phyloP scores from a whole-genome alignment of 345 rosid species.

The Ailanthus altissimus region DNA sequence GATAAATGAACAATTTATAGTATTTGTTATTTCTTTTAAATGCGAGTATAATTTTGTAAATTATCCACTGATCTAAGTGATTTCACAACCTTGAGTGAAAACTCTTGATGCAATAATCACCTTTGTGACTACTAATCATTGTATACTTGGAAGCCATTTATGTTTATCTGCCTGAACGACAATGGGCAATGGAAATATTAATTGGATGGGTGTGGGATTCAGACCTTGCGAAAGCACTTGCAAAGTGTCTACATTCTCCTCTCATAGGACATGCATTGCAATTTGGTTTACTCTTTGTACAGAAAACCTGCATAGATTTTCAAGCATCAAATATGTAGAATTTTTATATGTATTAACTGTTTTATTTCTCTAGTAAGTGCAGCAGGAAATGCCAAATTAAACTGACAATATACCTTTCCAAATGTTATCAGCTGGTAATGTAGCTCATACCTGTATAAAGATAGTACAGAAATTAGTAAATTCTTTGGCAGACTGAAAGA shows the following conservation, averaged over 20 bases:
- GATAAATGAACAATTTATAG: background rate
- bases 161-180: slow-evolving; percentile 4
- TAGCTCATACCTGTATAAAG: slow-evolving; percentile 71
- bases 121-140: background rate
- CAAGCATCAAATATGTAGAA: slow-evolving; percentile 22
- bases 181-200: slow-evolving; percentile 1
- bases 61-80: background rate
- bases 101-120: background rate
- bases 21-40: background rate
- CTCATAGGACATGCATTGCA: slow-evolving; percentile 99
- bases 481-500: slow-evolving; percentile 7
- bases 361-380: background rate
- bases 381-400: slow-evolving; percentile 13
- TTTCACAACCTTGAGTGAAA: background rate
- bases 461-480: slow-evolving; percentile 27
- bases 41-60: background rate
- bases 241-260: slow-evolving; percentile 96
- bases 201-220: slow-evolving; percentile 21
- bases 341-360: slow-evolving; percentile 5
- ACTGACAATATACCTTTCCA: slow-evolving; percentile 71
- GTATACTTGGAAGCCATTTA: background rate
- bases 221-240: slow-evolving; percentile 98
- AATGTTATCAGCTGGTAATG: slow-evolving; percentile 97
- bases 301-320: slow-evolving; percentile 73
- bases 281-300: slow-evolving; percentile 89